Percentiles rank a stretch among this genome's conserved stretches.
These are phyloP conservation scores for Prunus fruticosa DNA, from an alignment of 306 rosid genomes.

Conservation along the genomic window DNA sequence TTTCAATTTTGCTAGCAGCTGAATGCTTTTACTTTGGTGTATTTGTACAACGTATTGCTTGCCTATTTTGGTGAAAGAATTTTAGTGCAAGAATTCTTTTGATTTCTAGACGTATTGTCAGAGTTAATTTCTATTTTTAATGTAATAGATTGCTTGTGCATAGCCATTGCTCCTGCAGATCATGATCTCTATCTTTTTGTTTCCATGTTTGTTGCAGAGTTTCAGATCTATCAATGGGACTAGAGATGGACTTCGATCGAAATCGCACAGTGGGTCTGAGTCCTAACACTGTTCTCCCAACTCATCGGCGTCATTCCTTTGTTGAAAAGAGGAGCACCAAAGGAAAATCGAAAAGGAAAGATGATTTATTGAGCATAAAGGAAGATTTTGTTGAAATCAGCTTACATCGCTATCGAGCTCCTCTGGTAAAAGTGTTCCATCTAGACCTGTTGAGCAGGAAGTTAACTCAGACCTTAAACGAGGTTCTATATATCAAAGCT, in stretches of 20 bases:
- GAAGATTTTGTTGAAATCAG: slow-evolving; percentile 65
- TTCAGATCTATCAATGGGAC: slow-evolving; percentile 55
- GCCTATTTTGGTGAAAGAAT: not conserved
- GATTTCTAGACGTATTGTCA: slow-evolving; percentile 10
- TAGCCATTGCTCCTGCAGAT: slow-evolving; percentile 8
- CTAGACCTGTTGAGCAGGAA: slow-evolving; percentile 52
- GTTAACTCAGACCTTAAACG: slow-evolving; percentile 42
- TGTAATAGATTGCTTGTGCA: not conserved
- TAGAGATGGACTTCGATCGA: slow-evolving; percentile 58
- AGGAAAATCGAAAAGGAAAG: slow-evolving; percentile 41
- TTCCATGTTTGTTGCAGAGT: slow-evolving; percentile 35
- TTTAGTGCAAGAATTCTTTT: slow-evolving; percentile 7
- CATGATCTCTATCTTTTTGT: slow-evolving; percentile 8
- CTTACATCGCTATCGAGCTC: slow-evolving; percentile 54
- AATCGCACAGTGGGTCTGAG: slow-evolving; percentile 60
- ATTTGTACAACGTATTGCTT: not conserved
- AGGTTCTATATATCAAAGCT: slow-evolving; percentile 65
- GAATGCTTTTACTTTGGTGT: slow-evolving; percentile 5
- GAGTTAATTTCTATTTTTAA: slow-evolving; percentile 2
- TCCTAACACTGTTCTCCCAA: slow-evolving; percentile 89
- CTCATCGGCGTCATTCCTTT: slow-evolving; percentile 43
- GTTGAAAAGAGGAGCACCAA: slow-evolving; percentile 48
- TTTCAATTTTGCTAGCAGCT: not conserved
- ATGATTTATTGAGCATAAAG: slow-evolving; percentile 44
- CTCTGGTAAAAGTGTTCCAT: slow-evolving; percentile 55